These are phyloP conservation scores for Claviceps digitariae DNA, from an alignment of 2,329 filamentous ascomycete genomes.

Conservation along the genomic window DNA sequence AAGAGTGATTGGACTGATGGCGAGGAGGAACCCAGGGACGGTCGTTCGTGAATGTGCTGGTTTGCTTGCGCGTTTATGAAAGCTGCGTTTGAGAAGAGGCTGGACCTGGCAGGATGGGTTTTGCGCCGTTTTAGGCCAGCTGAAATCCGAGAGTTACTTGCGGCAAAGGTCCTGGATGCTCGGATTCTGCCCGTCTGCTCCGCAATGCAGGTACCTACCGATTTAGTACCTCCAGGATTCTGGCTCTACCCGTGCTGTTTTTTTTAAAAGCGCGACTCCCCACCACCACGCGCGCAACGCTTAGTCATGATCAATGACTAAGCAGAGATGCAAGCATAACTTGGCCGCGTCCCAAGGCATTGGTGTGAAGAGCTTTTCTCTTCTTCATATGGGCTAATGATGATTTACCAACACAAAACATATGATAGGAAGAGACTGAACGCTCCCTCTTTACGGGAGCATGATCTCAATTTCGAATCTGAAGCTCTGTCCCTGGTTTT, in stretches of 20 bases:
- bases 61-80: not conserved
- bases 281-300: not conserved
- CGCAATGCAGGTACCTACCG: not conserved
- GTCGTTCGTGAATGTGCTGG: not conserved
- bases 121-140: not conserved
- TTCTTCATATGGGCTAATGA: slow-evolving; percentile 39
- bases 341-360: not conserved
- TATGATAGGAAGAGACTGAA: slow-evolving; percentile 61
- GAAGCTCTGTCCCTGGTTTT: slow-evolving; percentile 30
- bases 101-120: not conserved
- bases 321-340: not conserved
- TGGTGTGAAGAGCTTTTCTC: slow-evolving; percentile 7
- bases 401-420: slow-evolving; percentile 39
- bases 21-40: not conserved
- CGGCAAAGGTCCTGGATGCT: not conserved
- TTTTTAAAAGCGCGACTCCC: not conserved
- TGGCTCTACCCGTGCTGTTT: not conserved
- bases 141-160: not conserved
- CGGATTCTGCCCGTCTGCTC: not conserved
- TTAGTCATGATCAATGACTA: slow-evolving; percentile 1
- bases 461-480: slow-evolving; percentile 53
- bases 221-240: not conserved
- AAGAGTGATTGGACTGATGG: not conserved
- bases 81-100: slow-evolving; percentile 2
- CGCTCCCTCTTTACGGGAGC: slow-evolving; percentile 35